phyloP scores from a whole-genome alignment of 768 basidiomycete species.

The Naganishia antarctica region DNA sequence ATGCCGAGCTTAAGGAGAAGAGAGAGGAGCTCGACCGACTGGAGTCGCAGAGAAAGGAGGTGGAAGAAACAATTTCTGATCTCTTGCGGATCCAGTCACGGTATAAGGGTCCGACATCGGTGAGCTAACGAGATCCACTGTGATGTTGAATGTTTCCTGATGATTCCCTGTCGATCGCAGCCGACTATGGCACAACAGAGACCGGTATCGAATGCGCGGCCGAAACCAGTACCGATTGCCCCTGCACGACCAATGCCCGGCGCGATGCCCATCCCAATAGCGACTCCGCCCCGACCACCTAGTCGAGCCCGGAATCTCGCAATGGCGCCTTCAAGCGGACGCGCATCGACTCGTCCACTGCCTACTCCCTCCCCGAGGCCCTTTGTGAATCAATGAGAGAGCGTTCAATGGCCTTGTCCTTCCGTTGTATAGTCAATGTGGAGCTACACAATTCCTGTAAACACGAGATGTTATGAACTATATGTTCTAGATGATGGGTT shows the following conservation, averaged over 20 bases:
- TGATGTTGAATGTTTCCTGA: no score
- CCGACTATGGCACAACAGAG: not conserved
- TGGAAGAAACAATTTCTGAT: conserved; percentile 14
- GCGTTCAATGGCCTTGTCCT: not conserved
- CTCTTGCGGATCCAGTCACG: conserved; percentile 14
- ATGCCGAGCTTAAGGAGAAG: conserved; percentile 1
- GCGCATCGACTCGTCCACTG: conserved; percentile 3
- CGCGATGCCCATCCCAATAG: not conserved
- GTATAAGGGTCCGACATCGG: conserved; percentile 17
- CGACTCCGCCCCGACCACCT: not conserved
- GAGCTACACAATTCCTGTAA: no score
- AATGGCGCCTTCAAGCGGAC: conserved; percentile 1
- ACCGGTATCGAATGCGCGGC: not conserved
- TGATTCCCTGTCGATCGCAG: not conserved
- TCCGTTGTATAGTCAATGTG: no score
- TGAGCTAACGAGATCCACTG: not conserved
- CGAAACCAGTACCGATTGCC: not conserved
- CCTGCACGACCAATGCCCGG: conserved; percentile 3
- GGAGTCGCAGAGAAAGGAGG: conserved; percentile 7
- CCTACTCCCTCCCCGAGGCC: conserved; percentile 5
- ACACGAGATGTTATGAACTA: no score
- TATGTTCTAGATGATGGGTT: no score
- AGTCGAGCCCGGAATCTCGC: not conserved
- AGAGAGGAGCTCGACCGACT: conserved; percentile 6
- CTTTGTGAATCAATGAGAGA: not conserved